Base-by-base conservation (phyloP, 2,329 filamentous ascomycete genomes). In the Verticillium zaregamsianum region DNA sequence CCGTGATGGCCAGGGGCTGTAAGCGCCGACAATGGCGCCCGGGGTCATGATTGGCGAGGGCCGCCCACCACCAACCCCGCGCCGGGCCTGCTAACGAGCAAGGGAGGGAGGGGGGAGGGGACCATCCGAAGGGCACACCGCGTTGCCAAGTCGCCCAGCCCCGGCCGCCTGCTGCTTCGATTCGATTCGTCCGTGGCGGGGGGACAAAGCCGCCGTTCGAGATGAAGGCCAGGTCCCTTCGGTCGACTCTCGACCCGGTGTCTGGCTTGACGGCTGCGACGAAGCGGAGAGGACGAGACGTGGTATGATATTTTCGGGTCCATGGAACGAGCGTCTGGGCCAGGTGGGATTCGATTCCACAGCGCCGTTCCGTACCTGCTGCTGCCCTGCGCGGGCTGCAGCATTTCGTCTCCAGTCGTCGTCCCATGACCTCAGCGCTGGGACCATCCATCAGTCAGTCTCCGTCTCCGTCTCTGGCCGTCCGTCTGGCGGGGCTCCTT, bases 1-100 rank as follows among this genome's bases (percentile, higher is more conserved):
- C 59, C 61, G 69, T 74, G 71, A 70, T 67, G 66, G 65, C 69
- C 68, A 65, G 71, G 68, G 68, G 65, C 63, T 68, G 70, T 78
- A 80, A 79, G 73, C 76, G 76, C 76, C 72, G 71, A 68, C 62
- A 20, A 58, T 55, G 60, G 37, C 31, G 52, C 57, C 31, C 52
- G 45, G 60, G 62, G 59, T 61, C 45, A 25, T 72, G 69, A 70
- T 71, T 71, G 70, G 70, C 63, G 56, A 62, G 45, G 17, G 63
- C 54, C 32, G 59, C 49, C 63, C 61, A 66, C 63, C 59, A 59
- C 55, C 57, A 49, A 65, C 64, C 64, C 64, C 64, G 63, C 63
- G 64, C 63, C 55, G 61, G 64, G 59, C 64, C 63, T 63, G 45
- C 45, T 52, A 52, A 28, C 28, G 28, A 28, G 28, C 28, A 28